Evolutionary conservation across 176 grass and related monocot species (phyloP), one percentile per base, ranked within the genome.

Genomic region (Juncus inflexus): DNA sequence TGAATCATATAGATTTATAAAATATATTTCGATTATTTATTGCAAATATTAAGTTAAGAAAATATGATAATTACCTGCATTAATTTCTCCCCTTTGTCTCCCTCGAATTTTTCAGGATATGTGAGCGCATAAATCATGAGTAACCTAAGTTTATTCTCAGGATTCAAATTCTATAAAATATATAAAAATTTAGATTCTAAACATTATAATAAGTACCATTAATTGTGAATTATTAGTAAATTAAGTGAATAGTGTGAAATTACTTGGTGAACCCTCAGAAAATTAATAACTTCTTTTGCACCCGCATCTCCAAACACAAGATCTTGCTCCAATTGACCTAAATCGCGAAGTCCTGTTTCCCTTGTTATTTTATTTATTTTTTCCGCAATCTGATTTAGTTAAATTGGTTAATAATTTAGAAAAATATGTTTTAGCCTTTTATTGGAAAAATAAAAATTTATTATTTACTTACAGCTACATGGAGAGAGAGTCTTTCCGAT

Each of bases 231-330:
- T 66, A 43, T 45, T 62, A 3, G 37, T 15, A 15, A n/a, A 40
- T 66, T 66, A 14, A 49, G 19, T 28, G 19, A 28, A 28, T 28
- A 28, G 39, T 68, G 49, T 68, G 65, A 52, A 68, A 45, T 69
- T 72, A 92, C 88, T 87, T 91, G 84, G 16, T 89, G 91, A 79
- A 83, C 78, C 61, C 85, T 86, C 55, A 97, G 94, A 51, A 92
- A 80, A 63, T 45, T 84, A 64, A 97, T 91, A 62, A 97, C 85
- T 85, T 97, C 85, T 77, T 97, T 97, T 4, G 94, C 88, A 71
- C 85, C 88, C 37, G 84, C 94, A 80, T 97, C 94, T 84, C 94
- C 94, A 66, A 91, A 97, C 61, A 97, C 94, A 52, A 97, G 76
- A 75, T 91, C 87, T 80, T 97, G 94, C 83, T 97, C 94, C 51